Evolutionary conservation across 2,329 filamentous ascomycete genomes (phyloP), one percentile per base, ranked within the genome.

Genomic region (Emericellopsis atlantica): DNA sequence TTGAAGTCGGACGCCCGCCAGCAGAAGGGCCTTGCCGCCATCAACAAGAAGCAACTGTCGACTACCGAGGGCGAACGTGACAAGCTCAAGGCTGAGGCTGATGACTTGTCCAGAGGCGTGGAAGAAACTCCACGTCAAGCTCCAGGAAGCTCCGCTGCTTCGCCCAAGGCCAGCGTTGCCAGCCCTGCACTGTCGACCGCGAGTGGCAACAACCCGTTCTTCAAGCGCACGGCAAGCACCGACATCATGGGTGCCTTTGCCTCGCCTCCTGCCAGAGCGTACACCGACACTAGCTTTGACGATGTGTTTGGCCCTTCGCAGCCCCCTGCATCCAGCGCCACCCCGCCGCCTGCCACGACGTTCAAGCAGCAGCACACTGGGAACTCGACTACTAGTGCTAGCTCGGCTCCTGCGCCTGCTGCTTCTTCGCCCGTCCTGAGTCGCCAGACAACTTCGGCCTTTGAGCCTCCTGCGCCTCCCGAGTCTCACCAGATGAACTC

Each of bases 11-110:
- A 95, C 51, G 88, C 88, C 22, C 80, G 92, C 34, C 92, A 96
- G 59, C 89, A 96, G 56, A 96, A 94, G 65, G 92, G 92, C 15
- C 71, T 96, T 48, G 90, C 94, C 24, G 89, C 92, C 35, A 98
- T 98, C 65, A 95, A 95, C 66, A 96, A 93, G 71, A 98, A 98
- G 66, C 92, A 98, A 63, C 69, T 96, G 45, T 77, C 82, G 31
- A 95, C 89, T 1, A 86, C 83, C 43, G 92, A 98, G 60, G 76
- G 76, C 37, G 90, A 96, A 58, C 77, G 85, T 26, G 90, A 96
- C 45, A 90, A 86, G 66, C 68, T 95, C 32, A 89, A 88, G 65
- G 66, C 69, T 2, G 90, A 96, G 58, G 81, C 82, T 36, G 80
- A 80, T 44, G 79, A 77, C 40, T 72, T 81, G 47, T 72, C 64